phyloP scores from a whole-genome alignment of 805 yeast species.

The Priceomyces castillae region DNA sequence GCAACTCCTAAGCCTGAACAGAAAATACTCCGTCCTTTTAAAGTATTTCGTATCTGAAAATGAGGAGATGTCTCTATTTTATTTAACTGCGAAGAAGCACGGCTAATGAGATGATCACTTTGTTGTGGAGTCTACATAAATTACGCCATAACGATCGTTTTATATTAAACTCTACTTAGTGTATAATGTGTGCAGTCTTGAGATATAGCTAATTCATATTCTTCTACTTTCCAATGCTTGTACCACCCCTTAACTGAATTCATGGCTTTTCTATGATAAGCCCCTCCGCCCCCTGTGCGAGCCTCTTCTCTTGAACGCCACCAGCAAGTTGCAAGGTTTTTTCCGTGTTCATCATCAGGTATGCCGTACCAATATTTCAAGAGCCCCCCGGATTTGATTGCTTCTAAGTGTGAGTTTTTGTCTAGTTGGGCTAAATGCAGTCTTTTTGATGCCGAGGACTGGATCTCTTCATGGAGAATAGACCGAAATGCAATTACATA shows the following conservation, averaged over 20 bases:
- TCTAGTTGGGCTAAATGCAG: conserved; percentile 25
- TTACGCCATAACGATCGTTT: too few species aligned
- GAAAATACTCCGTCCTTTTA: too few species aligned
- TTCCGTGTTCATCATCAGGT: conserved; percentile 29
- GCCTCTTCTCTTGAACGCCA: conserved; percentile 32
- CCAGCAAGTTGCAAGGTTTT: conserved; percentile 40
- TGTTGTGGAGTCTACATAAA: too few species aligned
- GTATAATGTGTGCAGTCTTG: neutral
- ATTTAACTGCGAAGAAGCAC: too few species aligned
- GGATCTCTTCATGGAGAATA: conserved; percentile 24
- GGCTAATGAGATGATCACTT: too few species aligned
- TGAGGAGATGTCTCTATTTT: too few species aligned
- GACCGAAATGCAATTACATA: conserved; percentile 37
- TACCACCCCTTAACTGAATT: conserved; percentile 29
- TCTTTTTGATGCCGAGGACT: conserved; percentile 21
- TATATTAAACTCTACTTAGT: neutral
- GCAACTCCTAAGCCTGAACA: too few species aligned
- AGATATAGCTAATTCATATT: conserved; percentile 19
- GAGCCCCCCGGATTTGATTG: conserved; percentile 35
- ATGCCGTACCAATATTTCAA: conserved; percentile 40
- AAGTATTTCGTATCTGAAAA: too few species aligned
- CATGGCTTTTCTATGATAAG: conserved; percentile 31
- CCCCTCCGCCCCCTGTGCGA: conserved; percentile 31
- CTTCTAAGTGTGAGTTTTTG: conserved; percentile 32
- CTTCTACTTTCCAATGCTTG: conserved; percentile 34